Evolutionary conservation across 805 yeast species (phyloP), one percentile per base, ranked within the genome.

Genomic region (Zygotorulaspora florentina): DNA sequence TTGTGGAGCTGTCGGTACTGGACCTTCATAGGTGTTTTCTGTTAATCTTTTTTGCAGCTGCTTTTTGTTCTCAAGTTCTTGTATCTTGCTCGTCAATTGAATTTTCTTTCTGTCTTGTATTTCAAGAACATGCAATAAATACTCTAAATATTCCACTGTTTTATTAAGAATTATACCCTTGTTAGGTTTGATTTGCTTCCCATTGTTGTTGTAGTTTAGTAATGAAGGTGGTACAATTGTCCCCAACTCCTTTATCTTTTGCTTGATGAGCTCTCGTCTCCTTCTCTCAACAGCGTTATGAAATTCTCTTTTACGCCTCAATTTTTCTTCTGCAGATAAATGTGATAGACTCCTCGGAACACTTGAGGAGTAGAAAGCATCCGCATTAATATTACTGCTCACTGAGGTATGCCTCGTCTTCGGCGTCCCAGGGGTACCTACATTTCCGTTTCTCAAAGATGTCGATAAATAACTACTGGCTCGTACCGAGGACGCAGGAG

Each of bases 231-330:
- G 97, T 1, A 90, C 85, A 40, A 90, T 71, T 18, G 76, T 67
- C 1, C 95, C 91, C 57, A 90, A 70, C 56, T 87, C 96, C 61
- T 85, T 84, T 51, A 90, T 89, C 57, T 87, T 81, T 58, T 86
- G 95, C 62, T 90, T 89, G 59, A 90, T 90, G 55, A 87, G 73
- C 64, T 91, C 98, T 51, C 98, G 75, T 60, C 98, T 76, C 55
- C 96, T 75, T 57, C 96, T 76, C 65, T 90, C 98, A 3, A 90
- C 97, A 1, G 96, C 96, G 61, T 90, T 90, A 65, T 90, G 98
- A 51, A 88, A 83, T 61, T 89, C 96, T 48, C 96, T 71, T 51
- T 96, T 75, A 51, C 96, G 75, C 50, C 80, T 77, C 43, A 85
- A 64, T 59, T 85, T 85, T 48, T 84, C 88, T 43, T 85, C 95